These are phyloP conservation scores for Schizothecium vesticola DNA, from an alignment of 495 filamentous ascomycete species.

Conservation along the genomic window DNA sequence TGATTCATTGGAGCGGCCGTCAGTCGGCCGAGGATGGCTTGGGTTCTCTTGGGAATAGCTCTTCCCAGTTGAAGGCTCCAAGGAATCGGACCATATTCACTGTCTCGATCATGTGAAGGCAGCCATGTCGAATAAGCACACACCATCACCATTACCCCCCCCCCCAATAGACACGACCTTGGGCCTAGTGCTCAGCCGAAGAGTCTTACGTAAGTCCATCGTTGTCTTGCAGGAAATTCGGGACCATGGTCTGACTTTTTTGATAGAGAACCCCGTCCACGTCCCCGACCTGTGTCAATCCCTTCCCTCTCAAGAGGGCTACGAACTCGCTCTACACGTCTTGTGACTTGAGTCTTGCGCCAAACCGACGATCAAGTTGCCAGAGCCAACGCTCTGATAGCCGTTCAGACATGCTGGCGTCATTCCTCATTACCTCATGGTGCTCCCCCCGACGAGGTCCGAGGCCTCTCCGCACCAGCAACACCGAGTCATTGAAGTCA, in stretches of 20 bases:
- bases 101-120: neutral
- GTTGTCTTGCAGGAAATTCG: neutral
- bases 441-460: neutral
- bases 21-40: no score
- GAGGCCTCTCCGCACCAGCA: neutral
- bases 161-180: no score
- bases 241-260: neutral
- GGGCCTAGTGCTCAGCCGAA: neutral
- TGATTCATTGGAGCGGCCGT: no score
- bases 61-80: no score
- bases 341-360: neutral
- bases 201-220: neutral
- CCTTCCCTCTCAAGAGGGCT: neutral
- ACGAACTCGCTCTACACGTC: neutral
- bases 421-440: neutral
- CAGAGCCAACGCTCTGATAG: neutral
- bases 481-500: neutral
- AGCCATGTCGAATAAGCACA: neutral
- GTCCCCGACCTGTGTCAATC: neutral
- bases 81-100: no score
- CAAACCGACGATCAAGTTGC: neutral
- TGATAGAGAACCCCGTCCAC: neutral
- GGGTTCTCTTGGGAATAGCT: no score
- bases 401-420: neutral
- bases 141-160: neutral